A percentile compares a stretch with the other conserved stretches of the same genome.
Evolutionary conservation across 345 rosid genomes (phyloP).

Genomic region (Reutealis trisperma): DNA sequence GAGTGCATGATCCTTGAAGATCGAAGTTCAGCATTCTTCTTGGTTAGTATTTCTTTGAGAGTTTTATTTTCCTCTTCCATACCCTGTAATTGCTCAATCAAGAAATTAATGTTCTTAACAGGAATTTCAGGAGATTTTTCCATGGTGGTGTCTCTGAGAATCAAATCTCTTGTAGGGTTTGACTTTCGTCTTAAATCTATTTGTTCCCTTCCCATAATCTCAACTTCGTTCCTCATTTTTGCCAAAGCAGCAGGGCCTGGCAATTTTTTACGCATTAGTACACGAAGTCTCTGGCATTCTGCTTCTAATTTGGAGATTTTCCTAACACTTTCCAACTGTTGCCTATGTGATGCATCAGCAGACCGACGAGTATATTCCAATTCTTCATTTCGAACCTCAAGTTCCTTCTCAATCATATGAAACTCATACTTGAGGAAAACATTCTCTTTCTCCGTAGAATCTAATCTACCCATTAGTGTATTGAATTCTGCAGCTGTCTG

Average conservation of each 20-base stretch:
- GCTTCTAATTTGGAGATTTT: constrained; percentile 70
- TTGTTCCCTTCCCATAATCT: constrained; percentile 41
- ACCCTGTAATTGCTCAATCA: constrained; percentile 54
- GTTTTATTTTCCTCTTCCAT: constrained; percentile 75
- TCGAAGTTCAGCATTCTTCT: constrained; percentile 55
- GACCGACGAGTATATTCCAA: constrained; percentile 65
- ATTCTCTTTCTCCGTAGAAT: constrained; percentile 78
- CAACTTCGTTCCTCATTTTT: constrained; percentile 52
- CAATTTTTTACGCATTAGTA: constrained; percentile 57
- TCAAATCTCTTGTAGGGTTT: constrained; percentile 49
- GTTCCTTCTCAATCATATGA: constrained; percentile 81
- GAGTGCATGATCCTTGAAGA: constrained; percentile 56
- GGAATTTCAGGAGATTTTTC: constrained; percentile 42
- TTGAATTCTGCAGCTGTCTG: constrained; percentile 67
- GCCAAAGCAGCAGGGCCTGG: constrained; percentile 51
- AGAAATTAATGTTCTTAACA: constrained; percentile 38
- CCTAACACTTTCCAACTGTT: constrained; percentile 61
- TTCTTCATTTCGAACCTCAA: constrained; percentile 71
- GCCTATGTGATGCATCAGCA: constrained; percentile 61
- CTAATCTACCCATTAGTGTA: constrained; percentile 61
- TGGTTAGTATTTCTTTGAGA: constrained; percentile 61
- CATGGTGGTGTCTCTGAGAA: constrained; percentile 39
- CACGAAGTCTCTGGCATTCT: constrained; percentile 75
- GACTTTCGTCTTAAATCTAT: constrained; percentile 43
- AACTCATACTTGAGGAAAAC: constrained; percentile 83